Evolutionary conservation across 192 early-diverging fungal genomes (phyloP).

Genomic region (Gamsiella multidivaricata): DNA sequence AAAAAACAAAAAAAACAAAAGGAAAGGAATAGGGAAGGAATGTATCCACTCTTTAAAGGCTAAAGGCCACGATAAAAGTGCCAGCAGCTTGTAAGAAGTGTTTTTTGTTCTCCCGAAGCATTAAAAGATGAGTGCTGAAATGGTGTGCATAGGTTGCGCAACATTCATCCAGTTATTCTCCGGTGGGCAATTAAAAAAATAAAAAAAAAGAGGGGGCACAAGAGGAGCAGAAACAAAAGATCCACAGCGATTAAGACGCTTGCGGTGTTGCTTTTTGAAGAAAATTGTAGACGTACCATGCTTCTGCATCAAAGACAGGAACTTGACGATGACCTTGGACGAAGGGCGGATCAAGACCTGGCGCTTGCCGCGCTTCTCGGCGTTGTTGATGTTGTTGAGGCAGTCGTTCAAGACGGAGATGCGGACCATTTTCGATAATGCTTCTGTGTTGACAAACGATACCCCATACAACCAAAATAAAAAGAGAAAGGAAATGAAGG

Average conservation of each 20-base stretch:
- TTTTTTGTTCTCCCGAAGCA: slow-evolving; percentile 70
- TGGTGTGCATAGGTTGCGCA: slow-evolving; percentile 51
- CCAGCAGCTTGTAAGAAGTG: slow-evolving; percentile 65
- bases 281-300: slow-evolving; percentile 75
- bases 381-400: slow-evolving; percentile 99
- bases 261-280: not conserved
- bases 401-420: slow-evolving; percentile 97
- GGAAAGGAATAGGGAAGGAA: slow-evolving; percentile 3
- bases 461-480: slow-evolving; percentile 6
- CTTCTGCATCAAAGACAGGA: slow-evolving; percentile 99
- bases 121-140: slow-evolving; percentile 77
- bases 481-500: slow-evolving; percentile 15
- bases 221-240: not conserved
- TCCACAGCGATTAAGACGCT: not conserved
- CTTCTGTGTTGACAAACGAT: slow-evolving; percentile 19
- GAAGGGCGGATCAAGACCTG: slow-evolving; percentile 97
- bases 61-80: slow-evolving; percentile 46
- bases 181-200: slow-evolving; percentile 58
- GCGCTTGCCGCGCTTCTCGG: slow-evolving; percentile 98
- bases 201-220: not conserved
- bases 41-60: slow-evolving; percentile 55
- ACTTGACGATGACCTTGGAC: slow-evolving; percentile 99
- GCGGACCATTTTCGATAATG: slow-evolving; percentile 87
- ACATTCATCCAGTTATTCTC: slow-evolving; percentile 80
- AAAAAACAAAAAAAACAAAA: slow-evolving; percentile 4